Evolutionary conservation across 441 rosid genomes (phyloP), one percentile per base, ranked within the genome.

Genomic region (Populus hybrid): DNA sequence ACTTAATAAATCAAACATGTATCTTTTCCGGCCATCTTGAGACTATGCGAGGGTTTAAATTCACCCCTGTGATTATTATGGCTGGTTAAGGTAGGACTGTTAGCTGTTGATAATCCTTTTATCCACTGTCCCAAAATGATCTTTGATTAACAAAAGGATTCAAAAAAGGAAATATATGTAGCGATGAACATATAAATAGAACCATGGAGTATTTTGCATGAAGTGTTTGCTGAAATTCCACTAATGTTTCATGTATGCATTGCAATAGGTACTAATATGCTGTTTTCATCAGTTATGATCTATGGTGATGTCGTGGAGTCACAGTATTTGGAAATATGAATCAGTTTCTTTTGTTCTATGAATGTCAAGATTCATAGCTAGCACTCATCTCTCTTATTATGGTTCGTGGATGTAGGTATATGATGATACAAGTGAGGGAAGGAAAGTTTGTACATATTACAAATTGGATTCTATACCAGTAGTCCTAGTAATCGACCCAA

Each of bases 401-500:
- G 28, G 64, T 21, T 45, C 14, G 31, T 50, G 80, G 71, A 77
- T 61, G 71, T 81, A 96, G 99, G 94, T 90, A 33, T 91, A 91
- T 82, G 98, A 96, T 77, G 95, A 96, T 84, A 88, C 95, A 65
- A 90, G 94, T 35, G 97, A 93, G 76, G 98, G 98, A 71, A 88
- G 80, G 86, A 96, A 96, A 87, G 98, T 96, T 45, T 89, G 98
- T 88, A 96, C 98, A 61, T 96, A 90, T 81, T 94, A 96, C 88
- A 90, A 85, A 79, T 86, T 96, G 83, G 95, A 89, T 78, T 88
- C 91, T 6, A 85, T 92, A 82, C 98, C 99, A 12, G 97, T 91
- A 53, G 94, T 96, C 66, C 98, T 96, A 21, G 94, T 94, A 45
- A 86, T 96, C 53, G 99, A 96, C 78, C 99, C 99, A 59, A 90